Evolutionary conservation across 2,329 filamentous ascomycete species (phyloP), one percentile per base, ranked within the genome.

Genomic region (Verticillium nubilum): DNA sequence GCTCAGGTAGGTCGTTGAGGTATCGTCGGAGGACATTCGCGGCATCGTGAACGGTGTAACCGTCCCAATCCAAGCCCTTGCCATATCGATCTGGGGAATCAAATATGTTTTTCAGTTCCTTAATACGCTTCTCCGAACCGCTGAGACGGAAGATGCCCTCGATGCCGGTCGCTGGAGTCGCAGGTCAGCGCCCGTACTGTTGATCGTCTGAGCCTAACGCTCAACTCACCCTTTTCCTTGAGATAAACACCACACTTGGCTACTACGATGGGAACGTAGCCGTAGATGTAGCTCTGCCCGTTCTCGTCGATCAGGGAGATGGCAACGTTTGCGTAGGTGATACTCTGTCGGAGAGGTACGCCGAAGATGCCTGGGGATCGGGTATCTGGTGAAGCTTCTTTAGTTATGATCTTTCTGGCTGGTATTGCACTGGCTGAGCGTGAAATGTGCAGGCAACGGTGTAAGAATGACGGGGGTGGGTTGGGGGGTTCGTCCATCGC

Each of bases 21-120:
- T 99, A 99, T 67, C 95, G 87, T 63, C 95, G 88, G 52, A 99
- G 83, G 62, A 99, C 94, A 70, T 98, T 99, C 68, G 95, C 93
- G 27, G 95, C 95, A 81, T 99, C 95, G 74, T 99, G 95, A 50
- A 99, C 95, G 0, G 95, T 99, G 73, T 97, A 99, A 54, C 95
- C 95, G 54, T 92, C 90, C 95, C 95, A 99, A 68, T 97, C 91
- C 27, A 99, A 82, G 17, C 95, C 95, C 76, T 99, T 99, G 58
- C 95, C 95, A 73, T 97, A 99, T 67, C 93, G 85, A 68, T 96
- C 92, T 47, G 95, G 95, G 0, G 94, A 96, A 74, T 98, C 91
- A 74, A 99, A 99, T 3, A 92, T 85, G 28, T 84, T 86, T 74
- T 96, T 94, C 29, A 99, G 84, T 73, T 98, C 95, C 74, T 98